A percentile compares a stretch with the other conserved stretches of the same genome.
phyloP scores from a whole-genome alignment of 208 protist genomes.

The Leptomonas seymouri region DNA sequence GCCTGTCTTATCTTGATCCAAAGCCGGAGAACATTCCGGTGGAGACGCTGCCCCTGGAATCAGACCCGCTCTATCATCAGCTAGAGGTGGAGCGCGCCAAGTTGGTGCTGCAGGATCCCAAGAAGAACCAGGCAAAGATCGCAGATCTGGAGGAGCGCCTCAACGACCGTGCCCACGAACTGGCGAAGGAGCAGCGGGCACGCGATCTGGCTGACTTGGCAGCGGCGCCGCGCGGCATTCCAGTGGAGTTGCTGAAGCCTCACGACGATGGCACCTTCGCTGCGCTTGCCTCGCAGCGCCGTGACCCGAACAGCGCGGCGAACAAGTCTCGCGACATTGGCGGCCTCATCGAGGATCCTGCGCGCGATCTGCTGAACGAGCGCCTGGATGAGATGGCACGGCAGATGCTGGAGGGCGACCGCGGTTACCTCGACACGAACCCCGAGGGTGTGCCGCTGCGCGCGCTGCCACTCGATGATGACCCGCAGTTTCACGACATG shows the following conservation, averaged over 20 bases:
- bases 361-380: slow-evolving; percentile 48
- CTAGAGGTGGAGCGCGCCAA: slow-evolving; percentile 83
- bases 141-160: slow-evolving; percentile 70
- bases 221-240: slow-evolving; percentile 56
- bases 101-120: slow-evolving; percentile 62
- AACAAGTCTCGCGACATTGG: slow-evolving; percentile 39
- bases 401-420: slow-evolving; percentile 55
- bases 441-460: slow-evolving; percentile 71
- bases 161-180: slow-evolving; percentile 75
- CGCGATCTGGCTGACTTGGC: slow-evolving; percentile 57
- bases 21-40: slow-evolving; percentile 63
- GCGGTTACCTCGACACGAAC: slow-evolving; percentile 59
- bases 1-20: slow-evolving; percentile 57
- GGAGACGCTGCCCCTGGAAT: slow-evolving; percentile 52
- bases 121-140: slow-evolving; percentile 61
- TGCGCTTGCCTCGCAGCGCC: slow-evolving; percentile 47
- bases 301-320: slow-evolving; percentile 14
- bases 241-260: slow-evolving; percentile 57
- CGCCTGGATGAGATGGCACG: slow-evolving; percentile 65
- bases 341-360: slow-evolving; percentile 17
- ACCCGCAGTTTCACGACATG: slow-evolving; percentile 70
- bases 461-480: slow-evolving; percentile 63
- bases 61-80: slow-evolving; percentile 59
- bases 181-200: slow-evolving; percentile 63
- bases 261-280: slow-evolving; percentile 68